These are phyloP conservation scores for Thalassiosira livingstoniorum DNA, from an alignment of 352 stramenopile species.

Conservation along the genomic window DNA sequence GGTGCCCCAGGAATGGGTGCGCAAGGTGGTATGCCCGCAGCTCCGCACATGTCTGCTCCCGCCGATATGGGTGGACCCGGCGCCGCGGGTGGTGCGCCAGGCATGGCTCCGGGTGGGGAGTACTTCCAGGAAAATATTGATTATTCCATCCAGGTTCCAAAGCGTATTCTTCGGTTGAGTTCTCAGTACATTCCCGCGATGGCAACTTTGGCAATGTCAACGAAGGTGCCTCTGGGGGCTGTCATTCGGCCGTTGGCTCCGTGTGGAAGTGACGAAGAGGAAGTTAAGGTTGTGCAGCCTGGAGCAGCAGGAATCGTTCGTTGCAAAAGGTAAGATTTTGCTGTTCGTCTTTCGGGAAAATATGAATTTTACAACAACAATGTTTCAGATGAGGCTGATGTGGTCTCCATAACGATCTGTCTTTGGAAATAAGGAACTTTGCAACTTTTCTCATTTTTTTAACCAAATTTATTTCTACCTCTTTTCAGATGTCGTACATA, in stretches of 20 bases:
- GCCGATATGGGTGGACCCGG: background rate
- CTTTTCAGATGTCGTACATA: slow-evolving; percentile 88
- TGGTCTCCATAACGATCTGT: too few relatives aligned
- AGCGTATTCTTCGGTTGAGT: slow-evolving; percentile 68
- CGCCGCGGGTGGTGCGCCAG: background rate
- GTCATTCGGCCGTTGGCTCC: slow-evolving; percentile 84
- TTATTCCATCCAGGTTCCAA: slow-evolving; percentile 72
- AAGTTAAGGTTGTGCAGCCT: slow-evolving; percentile 83
- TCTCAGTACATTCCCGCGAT: slow-evolving; percentile 67
- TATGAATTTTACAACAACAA: too few relatives aligned
- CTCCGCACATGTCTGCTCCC: background rate
- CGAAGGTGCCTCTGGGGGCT: slow-evolving; percentile 84
- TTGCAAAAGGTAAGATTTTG: slow-evolving; percentile 80
- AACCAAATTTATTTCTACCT: too few relatives aligned
- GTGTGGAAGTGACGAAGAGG: slow-evolving; percentile 53
- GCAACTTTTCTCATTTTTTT: too few relatives aligned
- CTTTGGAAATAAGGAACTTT: too few relatives aligned
- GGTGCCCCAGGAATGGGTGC: background rate
- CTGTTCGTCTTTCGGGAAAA: too few relatives aligned
- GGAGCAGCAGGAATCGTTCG: slow-evolving; percentile 88
- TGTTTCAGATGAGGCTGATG: too few relatives aligned
- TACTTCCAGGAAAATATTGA: slow-evolving; percentile 79
- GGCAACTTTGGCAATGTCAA: slow-evolving; percentile 53
- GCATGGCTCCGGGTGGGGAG: background rate
- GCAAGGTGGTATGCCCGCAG: background rate